phyloP scores from a whole-genome alignment of 2,329 filamentous ascomycete species.

The Beauveria sp. region DNA sequence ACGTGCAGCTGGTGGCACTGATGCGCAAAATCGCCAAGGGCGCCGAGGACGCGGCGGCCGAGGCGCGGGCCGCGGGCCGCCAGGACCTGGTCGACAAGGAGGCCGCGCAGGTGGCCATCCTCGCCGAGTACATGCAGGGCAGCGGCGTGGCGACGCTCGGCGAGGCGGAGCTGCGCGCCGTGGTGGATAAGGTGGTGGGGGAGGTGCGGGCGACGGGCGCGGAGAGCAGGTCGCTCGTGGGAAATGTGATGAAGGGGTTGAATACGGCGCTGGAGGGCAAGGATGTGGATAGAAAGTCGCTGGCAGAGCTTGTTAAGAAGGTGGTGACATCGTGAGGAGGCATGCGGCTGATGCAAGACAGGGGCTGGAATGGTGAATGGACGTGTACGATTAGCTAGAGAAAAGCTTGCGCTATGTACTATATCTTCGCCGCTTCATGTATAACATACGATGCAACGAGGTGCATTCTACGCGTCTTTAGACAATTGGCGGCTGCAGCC shows the following conservation, averaged over 20 bases:
- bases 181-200: slow-evolving; percentile 46
- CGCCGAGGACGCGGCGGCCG: slow-evolving; percentile 9
- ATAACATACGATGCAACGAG: not conserved
- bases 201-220: slow-evolving; percentile 39
- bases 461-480: not conserved
- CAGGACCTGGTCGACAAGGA: slow-evolving; percentile 66
- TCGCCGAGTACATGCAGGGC: slow-evolving; percentile 56
- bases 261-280: slow-evolving; percentile 52
- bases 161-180: slow-evolving; percentile 48
- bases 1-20: slow-evolving; percentile 60
- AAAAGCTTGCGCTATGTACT: not conserved
- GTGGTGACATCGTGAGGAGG: slow-evolving; percentile 9
- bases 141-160: slow-evolving; percentile 52
- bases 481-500: not conserved
- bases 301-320: slow-evolving; percentile 56
- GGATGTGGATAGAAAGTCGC: slow-evolving; percentile 53
- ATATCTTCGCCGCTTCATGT: not conserved
- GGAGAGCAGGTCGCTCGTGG: slow-evolving; percentile 41
- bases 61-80: slow-evolving; percentile 42
- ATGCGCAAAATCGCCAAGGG: slow-evolving; percentile 57
- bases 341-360: not conserved
- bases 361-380: not conserved
- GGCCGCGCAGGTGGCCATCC: slow-evolving; percentile 53
- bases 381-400: not conserved
- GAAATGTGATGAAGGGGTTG: slow-evolving; percentile 57